These are phyloP conservation scores for Lecanicillium sp. DNA, from an alignment of 2,329 filamentous ascomycete genomes.

Conservation along the genomic window DNA sequence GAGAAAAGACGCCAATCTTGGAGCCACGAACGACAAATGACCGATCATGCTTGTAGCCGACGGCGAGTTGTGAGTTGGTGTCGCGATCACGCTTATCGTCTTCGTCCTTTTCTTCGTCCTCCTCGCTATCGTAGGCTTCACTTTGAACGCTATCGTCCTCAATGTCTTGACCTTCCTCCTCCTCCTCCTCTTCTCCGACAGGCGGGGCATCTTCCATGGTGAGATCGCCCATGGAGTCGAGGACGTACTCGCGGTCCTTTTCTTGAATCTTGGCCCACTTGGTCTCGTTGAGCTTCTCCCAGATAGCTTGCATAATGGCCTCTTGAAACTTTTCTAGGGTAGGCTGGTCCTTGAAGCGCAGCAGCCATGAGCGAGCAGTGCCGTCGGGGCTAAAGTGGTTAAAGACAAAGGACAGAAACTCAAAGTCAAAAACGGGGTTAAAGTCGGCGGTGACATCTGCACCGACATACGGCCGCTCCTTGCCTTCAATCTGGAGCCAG, in stretches of 20 bases:
- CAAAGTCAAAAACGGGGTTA: conserved; percentile 98
- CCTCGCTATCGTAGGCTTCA: conserved; percentile 57
- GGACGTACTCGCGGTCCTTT: conserved; percentile 84
- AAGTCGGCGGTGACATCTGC: conserved; percentile 82
- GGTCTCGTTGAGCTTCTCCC: conserved; percentile 89
- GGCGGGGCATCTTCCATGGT: conserved; percentile 71
- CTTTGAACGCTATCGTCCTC: conserved; percentile 58
- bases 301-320: conserved; percentile 88
- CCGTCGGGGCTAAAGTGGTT: conserved; percentile 89
- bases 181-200: conserved; percentile 35
- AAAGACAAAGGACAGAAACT: conserved; percentile 98
- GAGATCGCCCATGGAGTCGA: conserved; percentile 91
- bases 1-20: conserved; percentile 98
- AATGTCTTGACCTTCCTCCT: conserved; percentile 46
- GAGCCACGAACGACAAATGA: conserved; percentile 95
- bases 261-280: conserved; percentile 95
- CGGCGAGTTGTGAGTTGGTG: conserved; percentile 86
- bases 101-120: conserved; percentile 71
- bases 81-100: conserved; percentile 62
- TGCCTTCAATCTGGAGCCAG: conserved; percentile 78
- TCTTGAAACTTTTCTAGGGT: conserved; percentile 83
- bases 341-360: conserved; percentile 80
- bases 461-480: conserved; percentile 75
- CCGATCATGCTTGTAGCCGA: conserved; percentile 93
- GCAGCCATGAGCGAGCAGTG: conserved; percentile 87